Percentiles rank a stretch among this genome's conserved stretches.
phyloP scores from a whole-genome alignment of 164 flowering plant species.

The Brasenia schreberi region DNA sequence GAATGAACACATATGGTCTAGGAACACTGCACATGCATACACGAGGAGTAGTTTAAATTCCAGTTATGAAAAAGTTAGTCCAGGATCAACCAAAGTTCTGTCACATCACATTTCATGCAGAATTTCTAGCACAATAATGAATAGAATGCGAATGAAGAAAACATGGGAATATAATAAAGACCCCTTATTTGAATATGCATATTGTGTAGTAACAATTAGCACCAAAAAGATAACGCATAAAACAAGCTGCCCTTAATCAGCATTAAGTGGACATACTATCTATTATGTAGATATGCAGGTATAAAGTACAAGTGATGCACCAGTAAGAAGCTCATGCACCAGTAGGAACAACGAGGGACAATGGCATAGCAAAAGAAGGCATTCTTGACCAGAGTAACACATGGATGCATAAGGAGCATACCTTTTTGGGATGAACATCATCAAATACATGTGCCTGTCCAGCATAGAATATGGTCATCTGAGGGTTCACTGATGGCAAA shows the following conservation, averaged over 20 bases:
- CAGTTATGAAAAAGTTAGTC: too few species aligned
- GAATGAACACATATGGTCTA: too few species aligned
- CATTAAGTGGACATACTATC: too few species aligned
- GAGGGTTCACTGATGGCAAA: constrained; percentile 32
- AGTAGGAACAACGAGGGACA: background rate
- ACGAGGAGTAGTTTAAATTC: too few species aligned
- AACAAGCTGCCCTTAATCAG: background rate
- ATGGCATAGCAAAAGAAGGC: background rate
- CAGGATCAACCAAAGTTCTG: too few species aligned
- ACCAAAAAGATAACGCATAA: background rate
- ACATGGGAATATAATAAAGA: too few species aligned
- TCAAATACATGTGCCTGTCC: constrained; percentile 98
- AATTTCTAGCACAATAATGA: background rate
- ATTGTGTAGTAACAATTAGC: background rate
- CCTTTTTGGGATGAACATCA: constrained; percentile 92
- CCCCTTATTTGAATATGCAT: too few species aligned
- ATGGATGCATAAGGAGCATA: constrained; percentile 4
- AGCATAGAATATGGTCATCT: constrained; percentile 92
- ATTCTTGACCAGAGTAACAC: constrained; percentile 2
- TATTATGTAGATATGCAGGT: too few species aligned
- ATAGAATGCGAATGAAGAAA: too few species aligned
- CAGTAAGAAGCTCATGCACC: background rate
- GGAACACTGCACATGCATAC: too few species aligned
- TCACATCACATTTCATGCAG: background rate
- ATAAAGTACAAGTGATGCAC: too few species aligned